Conservation (phyloP, 768 basidiomycete species). For the Hydnomerulius pinastri region DNA sequence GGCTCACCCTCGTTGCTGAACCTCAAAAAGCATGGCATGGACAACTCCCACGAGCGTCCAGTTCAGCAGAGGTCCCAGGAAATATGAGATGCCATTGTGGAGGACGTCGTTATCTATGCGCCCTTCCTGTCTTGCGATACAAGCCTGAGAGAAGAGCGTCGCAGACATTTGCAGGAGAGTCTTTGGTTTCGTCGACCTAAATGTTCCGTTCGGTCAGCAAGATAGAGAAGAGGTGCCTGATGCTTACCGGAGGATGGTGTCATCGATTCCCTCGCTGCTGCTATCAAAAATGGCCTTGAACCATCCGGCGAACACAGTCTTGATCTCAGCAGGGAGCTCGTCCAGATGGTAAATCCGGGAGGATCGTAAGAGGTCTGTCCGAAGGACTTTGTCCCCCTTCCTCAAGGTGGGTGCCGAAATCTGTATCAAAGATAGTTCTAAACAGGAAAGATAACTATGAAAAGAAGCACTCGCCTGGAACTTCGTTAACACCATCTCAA, state of each 20-base stretch:
- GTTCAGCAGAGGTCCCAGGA: slow-evolving; percentile 67
- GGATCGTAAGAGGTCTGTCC: slow-evolving; percentile 53
- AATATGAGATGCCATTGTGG: slow-evolving; percentile 77
- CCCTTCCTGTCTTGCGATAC: slow-evolving; percentile 44
- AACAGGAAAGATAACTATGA: not conserved
- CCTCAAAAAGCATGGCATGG: slow-evolving; percentile 60
- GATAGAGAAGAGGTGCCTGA: not conserved
- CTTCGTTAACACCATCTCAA: slow-evolving; percentile 63
- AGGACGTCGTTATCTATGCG: slow-evolving; percentile 70
- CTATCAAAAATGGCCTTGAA: slow-evolving; percentile 78
- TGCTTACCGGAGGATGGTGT: slow-evolving; percentile 64
- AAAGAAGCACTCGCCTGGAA: slow-evolving; percentile 51
- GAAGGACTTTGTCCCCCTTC: slow-evolving; percentile 47
- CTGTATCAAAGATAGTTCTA: slow-evolving; percentile 36
- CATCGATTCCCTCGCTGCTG: slow-evolving; percentile 80
- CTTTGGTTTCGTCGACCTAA: slow-evolving; percentile 72
- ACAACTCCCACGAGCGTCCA: slow-evolving; percentile 83
- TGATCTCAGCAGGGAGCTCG: slow-evolving; percentile 45
- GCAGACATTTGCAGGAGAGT: slow-evolving; percentile 67
- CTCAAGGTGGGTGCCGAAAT: slow-evolving; percentile 50
- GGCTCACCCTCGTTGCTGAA: slow-evolving; percentile 55
- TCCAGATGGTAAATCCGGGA: slow-evolving; percentile 44
- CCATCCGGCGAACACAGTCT: slow-evolving; percentile 56
- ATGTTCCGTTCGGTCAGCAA: slow-evolving; percentile 1
- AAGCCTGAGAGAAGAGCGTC: slow-evolving; percentile 65